Conservation (phyloP, 352 stramenopile species). For the Globisporangium rhizosaccharum region DNA sequence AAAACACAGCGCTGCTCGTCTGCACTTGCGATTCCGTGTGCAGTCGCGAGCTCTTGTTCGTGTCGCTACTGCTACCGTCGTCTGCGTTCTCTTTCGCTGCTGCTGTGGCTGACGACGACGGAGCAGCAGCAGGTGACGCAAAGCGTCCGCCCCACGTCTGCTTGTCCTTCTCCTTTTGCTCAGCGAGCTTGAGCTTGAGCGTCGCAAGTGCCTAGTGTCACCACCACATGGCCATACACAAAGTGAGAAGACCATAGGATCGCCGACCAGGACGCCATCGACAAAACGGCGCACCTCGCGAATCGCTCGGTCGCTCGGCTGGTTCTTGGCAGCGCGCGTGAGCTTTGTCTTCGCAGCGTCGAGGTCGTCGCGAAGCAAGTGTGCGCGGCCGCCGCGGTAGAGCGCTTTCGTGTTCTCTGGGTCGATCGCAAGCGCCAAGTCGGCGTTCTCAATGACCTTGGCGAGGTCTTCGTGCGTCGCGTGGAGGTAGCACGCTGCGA, state of each 20-base stretch:
- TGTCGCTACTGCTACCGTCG: neutral
- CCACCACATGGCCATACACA: too few species aligned
- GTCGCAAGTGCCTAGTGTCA: constrained; percentile 19
- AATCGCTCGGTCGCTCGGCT: constrained; percentile 69
- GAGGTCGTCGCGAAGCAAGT: constrained; percentile 52
- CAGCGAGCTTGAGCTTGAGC: constrained; percentile 36
- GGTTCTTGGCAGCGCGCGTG: constrained; percentile 46
- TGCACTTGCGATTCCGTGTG: constrained; percentile 1
- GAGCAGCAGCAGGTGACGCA: constrained; percentile 9
- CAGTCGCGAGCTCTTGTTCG: neutral
- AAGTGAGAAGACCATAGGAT: too few species aligned
- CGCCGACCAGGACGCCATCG: too few species aligned
- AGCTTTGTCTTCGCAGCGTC: constrained; percentile 57
- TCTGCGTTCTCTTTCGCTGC: constrained; percentile 20
- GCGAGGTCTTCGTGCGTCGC: constrained; percentile 24
- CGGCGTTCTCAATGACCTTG: constrained; percentile 63
- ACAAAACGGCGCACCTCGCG: constrained; percentile 25
- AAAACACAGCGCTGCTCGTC: constrained; percentile 18
- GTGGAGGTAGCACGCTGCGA: constrained; percentile 67
- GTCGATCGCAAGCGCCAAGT: constrained; percentile 70
- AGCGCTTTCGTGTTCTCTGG: constrained; percentile 77
- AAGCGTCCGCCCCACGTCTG: constrained; percentile 63
- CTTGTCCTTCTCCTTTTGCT: constrained; percentile 64
- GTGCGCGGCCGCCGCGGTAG: constrained; percentile 65
- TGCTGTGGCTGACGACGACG: neutral